Evolutionary conservation across 1,139 yeast genomes (phyloP).

Genomic region (Candida albicans): DNA sequence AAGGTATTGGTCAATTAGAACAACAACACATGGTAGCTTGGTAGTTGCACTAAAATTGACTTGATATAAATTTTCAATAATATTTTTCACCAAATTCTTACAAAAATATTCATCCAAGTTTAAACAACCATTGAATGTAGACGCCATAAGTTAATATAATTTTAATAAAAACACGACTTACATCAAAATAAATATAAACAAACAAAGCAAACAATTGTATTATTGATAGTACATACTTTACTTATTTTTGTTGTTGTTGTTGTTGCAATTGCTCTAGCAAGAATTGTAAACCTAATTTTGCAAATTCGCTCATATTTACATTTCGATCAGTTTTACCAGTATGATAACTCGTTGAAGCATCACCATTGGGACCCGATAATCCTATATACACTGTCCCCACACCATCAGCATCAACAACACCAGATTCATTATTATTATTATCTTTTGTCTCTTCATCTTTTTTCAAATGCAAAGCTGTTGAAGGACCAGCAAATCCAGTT

Average conservation of each 20-base stretch:
- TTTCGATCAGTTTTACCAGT: slow-evolving; percentile 56
- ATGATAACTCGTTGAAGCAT: slow-evolving; percentile 45
- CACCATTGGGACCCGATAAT: slow-evolving; percentile 65
- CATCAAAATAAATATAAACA: neutral
- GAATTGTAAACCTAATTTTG: slow-evolving; percentile 62
- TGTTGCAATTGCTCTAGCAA: slow-evolving; percentile 42
- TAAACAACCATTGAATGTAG: too few species aligned
- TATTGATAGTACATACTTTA: neutral
- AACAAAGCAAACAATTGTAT: neutral
- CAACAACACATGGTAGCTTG: too few species aligned
- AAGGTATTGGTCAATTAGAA: too few species aligned
- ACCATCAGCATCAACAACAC: slow-evolving; percentile 16
- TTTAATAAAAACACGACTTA: neutral
- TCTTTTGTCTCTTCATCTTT: too few species aligned
- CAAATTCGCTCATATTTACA: slow-evolving; percentile 73
- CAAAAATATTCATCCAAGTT: too few species aligned
- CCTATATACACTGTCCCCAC: slow-evolving; percentile 76
- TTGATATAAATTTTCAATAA: too few species aligned
- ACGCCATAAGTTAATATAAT: too few species aligned
- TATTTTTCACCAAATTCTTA: too few species aligned
- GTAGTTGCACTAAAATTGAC: too few species aligned
- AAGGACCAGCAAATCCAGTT: slow-evolving; percentile 87
- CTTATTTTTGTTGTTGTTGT: slow-evolving; percentile 1
- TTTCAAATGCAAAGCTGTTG: slow-evolving; percentile 43
- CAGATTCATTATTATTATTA: slow-evolving; percentile 16